phyloP scores from a whole-genome alignment of 2,329 filamentous ascomycete species.

The Diaporthe sp. region DNA sequence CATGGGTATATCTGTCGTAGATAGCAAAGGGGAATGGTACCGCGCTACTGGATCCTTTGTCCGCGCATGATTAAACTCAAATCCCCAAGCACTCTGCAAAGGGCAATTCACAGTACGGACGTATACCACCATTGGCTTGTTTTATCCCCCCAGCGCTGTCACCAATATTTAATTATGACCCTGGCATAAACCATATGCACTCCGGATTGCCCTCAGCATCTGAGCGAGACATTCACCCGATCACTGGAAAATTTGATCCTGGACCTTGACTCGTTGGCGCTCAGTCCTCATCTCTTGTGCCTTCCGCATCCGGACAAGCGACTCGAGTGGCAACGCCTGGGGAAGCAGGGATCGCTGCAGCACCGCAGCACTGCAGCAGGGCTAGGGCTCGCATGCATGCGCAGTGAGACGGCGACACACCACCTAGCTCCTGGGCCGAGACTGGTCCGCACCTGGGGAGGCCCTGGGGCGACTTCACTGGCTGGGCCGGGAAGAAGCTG shows the following conservation, averaged over 20 bases:
- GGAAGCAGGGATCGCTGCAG: constrained; percentile 20
- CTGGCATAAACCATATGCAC: neutral
- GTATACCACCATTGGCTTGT: neutral
- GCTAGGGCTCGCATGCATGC: constrained; percentile 13
- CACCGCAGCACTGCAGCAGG: neutral
- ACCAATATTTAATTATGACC: neutral
- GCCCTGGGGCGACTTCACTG: neutral
- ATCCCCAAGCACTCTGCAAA: neutral
- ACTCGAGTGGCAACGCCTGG: constrained; percentile 31
- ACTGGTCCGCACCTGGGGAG: constrained; percentile 8
- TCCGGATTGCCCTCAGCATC: neutral
- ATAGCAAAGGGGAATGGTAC: neutral
- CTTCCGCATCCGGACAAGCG: constrained; percentile 28
- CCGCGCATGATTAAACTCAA: constrained; percentile 12
- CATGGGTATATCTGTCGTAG: neutral
- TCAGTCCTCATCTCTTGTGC: constrained; percentile 4
- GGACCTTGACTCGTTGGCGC: constrained; percentile 22
- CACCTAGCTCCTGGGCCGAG: constrained; percentile 13
- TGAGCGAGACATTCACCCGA: neutral
- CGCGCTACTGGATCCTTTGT: constrained; percentile 1
- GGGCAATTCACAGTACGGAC: neutral
- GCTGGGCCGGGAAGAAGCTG: constrained; percentile 20
- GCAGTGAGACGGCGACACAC: neutral
- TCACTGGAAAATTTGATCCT: constrained; percentile 4
- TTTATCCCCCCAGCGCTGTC: no score